Evolutionary conservation across 2,329 filamentous ascomycete genomes (phyloP), one percentile per base, ranked within the genome.

Genomic region (Cordyceps pruinosa): DNA sequence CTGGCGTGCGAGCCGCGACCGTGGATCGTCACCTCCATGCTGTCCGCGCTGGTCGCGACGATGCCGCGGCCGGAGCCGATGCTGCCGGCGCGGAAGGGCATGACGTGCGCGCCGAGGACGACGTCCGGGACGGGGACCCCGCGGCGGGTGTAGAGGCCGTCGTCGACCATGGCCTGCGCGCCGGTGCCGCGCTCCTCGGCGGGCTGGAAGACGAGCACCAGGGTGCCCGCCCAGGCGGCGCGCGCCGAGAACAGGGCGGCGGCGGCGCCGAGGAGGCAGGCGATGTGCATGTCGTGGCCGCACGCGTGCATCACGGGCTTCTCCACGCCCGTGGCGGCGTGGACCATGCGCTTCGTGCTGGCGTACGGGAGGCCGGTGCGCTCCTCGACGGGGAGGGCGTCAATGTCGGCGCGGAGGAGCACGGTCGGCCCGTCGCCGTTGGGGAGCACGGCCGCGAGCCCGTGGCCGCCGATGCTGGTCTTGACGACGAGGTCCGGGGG

Each of bases 221-320:
- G 63, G 0, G 83, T 88, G 0, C 86, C 86, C 10, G 66, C 72
- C 86, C 86, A 89, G 1, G 60, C 32, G 0, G 74, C 62, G n/a
- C 68, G 72, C 0, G 70, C 66, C 0, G 67, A 68, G 1, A 75
- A 68, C 0, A 89, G 70, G 0, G 77, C 70, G 21, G 78, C 72
- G 0, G 81, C 76, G 0, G 80, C 78, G 0, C 77, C 85, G 1
- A 88, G 72, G 4, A 87, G 71, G 32, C 73, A 72, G 0, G 81
- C 76, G 26, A 87, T 80, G 65, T 88, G 84, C 72, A 85, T 81
- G 62, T 86, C 84, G 63, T 88, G 85, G 0, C 85, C 85, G 66
- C 84, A 88, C 23, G 84, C 84, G 67, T 88, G 85, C 84, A 88
- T 87, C 0, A 85, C 79, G 0, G 80, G 78, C 53, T 77, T 77